Conservation (phyloP, 2,329 filamentous ascomycete genomes). For the Neophaeococcomyces aloes region DNA sequence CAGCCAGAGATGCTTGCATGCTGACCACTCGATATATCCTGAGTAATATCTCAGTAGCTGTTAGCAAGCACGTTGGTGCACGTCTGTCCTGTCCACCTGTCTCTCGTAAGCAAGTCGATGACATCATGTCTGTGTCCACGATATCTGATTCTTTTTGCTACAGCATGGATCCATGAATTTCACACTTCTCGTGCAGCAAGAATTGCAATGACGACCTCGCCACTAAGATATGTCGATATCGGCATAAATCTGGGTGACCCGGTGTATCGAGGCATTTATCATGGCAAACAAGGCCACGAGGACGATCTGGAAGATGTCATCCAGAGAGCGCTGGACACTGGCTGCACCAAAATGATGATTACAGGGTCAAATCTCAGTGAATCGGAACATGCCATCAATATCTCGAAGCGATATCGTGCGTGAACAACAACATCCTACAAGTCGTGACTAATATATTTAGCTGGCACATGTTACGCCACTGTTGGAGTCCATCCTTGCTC, state of each 20-base stretch:
- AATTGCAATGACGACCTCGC: slow-evolving; percentile 13
- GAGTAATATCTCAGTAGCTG: too few relatives aligned
- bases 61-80: too few relatives aligned
- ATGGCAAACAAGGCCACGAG: slow-evolving; percentile 56
- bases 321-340: slow-evolving; percentile 63
- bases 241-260: slow-evolving; percentile 94
- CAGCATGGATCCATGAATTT: too few relatives aligned
- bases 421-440: slow-evolving; percentile 13
- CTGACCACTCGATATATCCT: too few relatives aligned
- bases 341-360: slow-evolving; percentile 82
- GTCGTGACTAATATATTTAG: slow-evolving; percentile 33
- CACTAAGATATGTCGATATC: slow-evolving; percentile 45
- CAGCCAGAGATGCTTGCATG: too few relatives aligned
- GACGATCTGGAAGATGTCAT: slow-evolving; percentile 51
- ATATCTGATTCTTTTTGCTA: too few relatives aligned
- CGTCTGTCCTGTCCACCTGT: too few relatives aligned
- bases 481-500: slow-evolving; percentile 91
- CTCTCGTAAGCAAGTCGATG: too few relatives aligned
- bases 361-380: slow-evolving; percentile 81
- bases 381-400: slow-evolving; percentile 60
- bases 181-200: background rate
- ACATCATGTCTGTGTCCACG: too few relatives aligned
- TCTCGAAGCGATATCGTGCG: slow-evolving; percentile 66
- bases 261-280: slow-evolving; percentile 75
- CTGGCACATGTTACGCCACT: slow-evolving; percentile 75